A percentile compares a stretch with the other conserved stretches of the same genome.
Conservation (phyloP, 768 basidiomycete genomes). For the Xerocomellus amylosporus region DNA sequence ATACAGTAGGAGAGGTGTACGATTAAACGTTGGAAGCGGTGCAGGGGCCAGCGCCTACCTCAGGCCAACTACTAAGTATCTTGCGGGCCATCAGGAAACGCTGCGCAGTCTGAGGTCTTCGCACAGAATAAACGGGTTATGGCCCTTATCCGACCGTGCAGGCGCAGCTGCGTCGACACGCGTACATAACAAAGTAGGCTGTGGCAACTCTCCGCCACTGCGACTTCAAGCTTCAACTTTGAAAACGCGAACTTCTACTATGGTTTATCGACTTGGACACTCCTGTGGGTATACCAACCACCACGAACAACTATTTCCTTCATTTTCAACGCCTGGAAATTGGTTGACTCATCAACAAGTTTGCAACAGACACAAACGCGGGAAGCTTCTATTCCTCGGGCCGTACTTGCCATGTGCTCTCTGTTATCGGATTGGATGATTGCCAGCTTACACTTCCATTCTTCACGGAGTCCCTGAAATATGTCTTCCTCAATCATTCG, state of each 20-base stretch:
- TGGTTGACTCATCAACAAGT: not conserved
- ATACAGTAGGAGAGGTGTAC: not conserved
- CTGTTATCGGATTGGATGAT: not conserved
- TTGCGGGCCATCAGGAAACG: too few relatives aligned
- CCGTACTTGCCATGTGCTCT: not conserved
- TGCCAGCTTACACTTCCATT: too few relatives aligned
- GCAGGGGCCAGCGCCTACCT: too few relatives aligned
- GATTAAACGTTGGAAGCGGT: too few relatives aligned
- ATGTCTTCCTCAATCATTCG: conserved; percentile 2
- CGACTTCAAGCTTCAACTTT: too few relatives aligned
- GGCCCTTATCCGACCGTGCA: too few relatives aligned
- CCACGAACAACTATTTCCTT: not conserved
- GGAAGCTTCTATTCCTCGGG: not conserved
- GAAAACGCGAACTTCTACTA: not conserved
- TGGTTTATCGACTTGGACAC: not conserved
- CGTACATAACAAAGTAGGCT: too few relatives aligned
- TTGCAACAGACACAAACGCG: not conserved
- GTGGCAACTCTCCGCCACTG: too few relatives aligned
- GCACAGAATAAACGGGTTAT: too few relatives aligned
- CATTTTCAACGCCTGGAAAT: not conserved
- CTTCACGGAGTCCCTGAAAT: not conserved
- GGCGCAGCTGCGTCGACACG: too few relatives aligned
- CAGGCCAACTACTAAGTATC: too few relatives aligned
- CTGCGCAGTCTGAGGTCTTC: too few relatives aligned
- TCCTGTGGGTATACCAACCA: not conserved